A percentile compares a stretch with the other conserved stretches of the same genome.
These are phyloP conservation scores for Astrocystis sublimbata DNA, from an alignment of 495 filamentous ascomycete species.

Conservation along the genomic window DNA sequence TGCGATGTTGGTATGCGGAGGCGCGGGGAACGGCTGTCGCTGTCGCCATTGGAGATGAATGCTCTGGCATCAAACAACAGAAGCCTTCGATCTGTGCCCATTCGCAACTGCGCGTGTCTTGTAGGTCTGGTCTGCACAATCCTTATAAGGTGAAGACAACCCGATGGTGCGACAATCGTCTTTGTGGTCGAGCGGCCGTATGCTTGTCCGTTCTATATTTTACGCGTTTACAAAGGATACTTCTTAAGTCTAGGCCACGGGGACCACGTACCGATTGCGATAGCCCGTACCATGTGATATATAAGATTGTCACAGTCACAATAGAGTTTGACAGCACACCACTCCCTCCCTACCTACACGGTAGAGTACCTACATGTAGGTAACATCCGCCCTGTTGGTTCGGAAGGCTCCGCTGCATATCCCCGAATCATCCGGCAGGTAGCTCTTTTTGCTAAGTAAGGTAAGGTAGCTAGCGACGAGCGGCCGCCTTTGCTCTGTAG, in stretches of 20 bases:
- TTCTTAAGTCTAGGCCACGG: background rate
- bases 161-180: background rate
- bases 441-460: background rate
- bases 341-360: no score
- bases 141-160: background rate
- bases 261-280: background rate
- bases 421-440: slow-evolving; percentile 14
- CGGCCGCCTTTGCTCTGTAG: background rate
- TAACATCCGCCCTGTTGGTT: background rate
- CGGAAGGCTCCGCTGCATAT: slow-evolving; percentile 7
- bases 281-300: background rate
- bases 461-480: background rate
- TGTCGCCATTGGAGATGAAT: slow-evolving; percentile 28
- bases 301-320: background rate
- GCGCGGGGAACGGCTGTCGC: slow-evolving; percentile 18
- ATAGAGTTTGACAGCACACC: slow-evolving; percentile 16
- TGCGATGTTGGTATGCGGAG: slow-evolving; percentile 12
- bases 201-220: background rate
- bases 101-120: background rate
- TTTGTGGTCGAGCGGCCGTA: background rate
- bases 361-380: no score
- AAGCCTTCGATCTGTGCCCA: background rate
- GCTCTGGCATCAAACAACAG: background rate
- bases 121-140: background rate
- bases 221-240: background rate